phyloP scores from a whole-genome alignment of 495 filamentous ascomycete genomes.

The Daldinia caldariorum region DNA sequence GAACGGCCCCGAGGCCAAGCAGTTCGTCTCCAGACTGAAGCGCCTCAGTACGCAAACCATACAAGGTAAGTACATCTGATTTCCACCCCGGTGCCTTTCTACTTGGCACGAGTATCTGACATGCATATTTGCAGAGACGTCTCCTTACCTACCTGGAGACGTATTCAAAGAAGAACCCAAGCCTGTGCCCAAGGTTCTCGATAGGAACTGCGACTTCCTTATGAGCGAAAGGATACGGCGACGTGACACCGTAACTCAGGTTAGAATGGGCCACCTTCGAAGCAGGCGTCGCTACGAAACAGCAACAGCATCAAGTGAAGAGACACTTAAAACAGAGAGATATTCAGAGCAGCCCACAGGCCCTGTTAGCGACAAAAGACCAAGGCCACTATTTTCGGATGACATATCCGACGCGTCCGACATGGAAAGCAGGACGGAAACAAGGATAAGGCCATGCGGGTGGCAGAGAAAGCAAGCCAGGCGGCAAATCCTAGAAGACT shows the following conservation, averaged over 20 bases:
- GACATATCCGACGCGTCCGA: conserved; percentile 13
- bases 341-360: neutral
- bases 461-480: conserved; percentile 9
- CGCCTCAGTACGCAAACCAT: conserved; percentile 33
- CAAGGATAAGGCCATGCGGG: neutral
- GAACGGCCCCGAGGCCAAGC: conserved; percentile 39
- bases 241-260: conserved; percentile 13
- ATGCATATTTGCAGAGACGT: conserved; percentile 3
- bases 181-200: conserved; percentile 30
- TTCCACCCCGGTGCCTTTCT: neutral
- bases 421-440: neutral
- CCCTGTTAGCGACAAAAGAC: neutral
- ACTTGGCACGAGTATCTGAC: conserved; percentile 1
- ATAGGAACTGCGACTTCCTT: conserved; percentile 40
- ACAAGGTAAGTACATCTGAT: conserved; percentile 16
- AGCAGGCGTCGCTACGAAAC: neutral
- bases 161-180: neutral
- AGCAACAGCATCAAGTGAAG: neutral
- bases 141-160: neutral
- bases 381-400: conserved; percentile 30
- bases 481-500: conserved; percentile 23
- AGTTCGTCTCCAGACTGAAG: conserved; percentile 50
- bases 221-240: conserved; percentile 40
- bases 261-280: neutral
- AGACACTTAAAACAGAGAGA: neutral